These are phyloP conservation scores for Austroboletus novae-zelandiae DNA, from an alignment of 1,284 basidiomycete species.

Conservation along the genomic window DNA sequence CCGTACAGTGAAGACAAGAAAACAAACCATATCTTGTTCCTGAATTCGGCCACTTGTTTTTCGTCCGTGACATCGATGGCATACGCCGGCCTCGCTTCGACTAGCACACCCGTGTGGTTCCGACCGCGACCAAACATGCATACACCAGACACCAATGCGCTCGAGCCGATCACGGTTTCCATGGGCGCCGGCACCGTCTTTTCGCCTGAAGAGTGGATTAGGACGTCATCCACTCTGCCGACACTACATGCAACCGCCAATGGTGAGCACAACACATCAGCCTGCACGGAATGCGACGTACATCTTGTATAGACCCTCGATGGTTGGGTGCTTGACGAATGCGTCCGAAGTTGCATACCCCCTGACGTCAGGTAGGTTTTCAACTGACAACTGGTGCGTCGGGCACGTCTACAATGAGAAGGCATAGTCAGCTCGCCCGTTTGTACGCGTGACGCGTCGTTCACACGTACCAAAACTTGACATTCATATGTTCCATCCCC, in stretches of 20 bases:
- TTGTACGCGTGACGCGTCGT: neutral
- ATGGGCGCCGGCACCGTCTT: conserved; percentile 25
- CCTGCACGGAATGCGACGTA: conserved; percentile 13
- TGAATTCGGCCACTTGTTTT: conserved; percentile 19
- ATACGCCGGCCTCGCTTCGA: conserved; percentile 24
- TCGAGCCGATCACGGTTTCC: conserved; percentile 15
- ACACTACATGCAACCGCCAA: conserved; percentile 12
- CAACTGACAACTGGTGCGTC: conserved; percentile 31
- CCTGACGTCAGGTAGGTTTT: conserved; percentile 32
- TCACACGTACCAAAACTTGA: conserved; percentile 23
- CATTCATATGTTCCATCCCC: conserved; percentile 9
- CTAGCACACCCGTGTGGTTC: conserved; percentile 28
- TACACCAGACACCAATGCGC: conserved; percentile 7
- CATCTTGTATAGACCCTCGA: conserved; percentile 35
- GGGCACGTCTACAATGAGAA: conserved; percentile 15
- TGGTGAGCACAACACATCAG: no score
- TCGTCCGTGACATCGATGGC: conserved; percentile 21
- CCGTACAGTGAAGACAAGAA: conserved; percentile 18
- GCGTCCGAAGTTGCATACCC: conserved; percentile 38
- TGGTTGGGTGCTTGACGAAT: conserved; percentile 30
- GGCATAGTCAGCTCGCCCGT: neutral
- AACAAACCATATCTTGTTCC: conserved; percentile 27
- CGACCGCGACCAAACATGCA: conserved; percentile 27
- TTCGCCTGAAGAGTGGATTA: conserved; percentile 21
- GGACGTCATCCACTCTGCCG: conserved; percentile 26